These are phyloP conservation scores for Lodderomyces orthopsilosis DNA, from an alignment of 1,139 yeast species.

Conservation along the genomic window DNA sequence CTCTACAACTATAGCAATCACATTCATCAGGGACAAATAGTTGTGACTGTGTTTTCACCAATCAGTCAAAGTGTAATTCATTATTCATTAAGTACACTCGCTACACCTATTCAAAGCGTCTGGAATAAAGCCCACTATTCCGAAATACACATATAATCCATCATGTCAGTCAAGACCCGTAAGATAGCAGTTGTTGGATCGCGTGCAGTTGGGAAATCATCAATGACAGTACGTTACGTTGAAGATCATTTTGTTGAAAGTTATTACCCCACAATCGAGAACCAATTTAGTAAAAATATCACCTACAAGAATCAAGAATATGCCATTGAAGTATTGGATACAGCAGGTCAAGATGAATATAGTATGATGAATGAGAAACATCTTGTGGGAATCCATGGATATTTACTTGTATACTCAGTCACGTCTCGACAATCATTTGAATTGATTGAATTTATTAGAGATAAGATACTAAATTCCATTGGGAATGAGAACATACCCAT, in stretches of 20 bases:
- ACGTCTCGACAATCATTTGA: constrained; percentile 80
- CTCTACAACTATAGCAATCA: not conserved
- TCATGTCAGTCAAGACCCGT: constrained; percentile 51
- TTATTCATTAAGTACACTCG: constrained; percentile 2
- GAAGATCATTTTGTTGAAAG: constrained; percentile 88
- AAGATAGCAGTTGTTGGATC: constrained; percentile 89
- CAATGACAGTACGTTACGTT: constrained; percentile 81
- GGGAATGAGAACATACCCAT: constrained; percentile 76
- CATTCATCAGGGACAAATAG: not conserved
- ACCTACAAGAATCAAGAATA: constrained; percentile 72
- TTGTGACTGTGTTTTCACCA: too few relatives aligned
- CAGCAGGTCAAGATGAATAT: constrained; percentile 95
- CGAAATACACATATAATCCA: not conserved
- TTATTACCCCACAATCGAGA: constrained; percentile 91
- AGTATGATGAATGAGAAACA: constrained; percentile 82
- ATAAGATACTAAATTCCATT: constrained; percentile 73
- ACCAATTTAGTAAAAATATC: constrained; percentile 76
- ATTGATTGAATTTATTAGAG: constrained; percentile 72
- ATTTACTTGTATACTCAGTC: constrained; percentile 77
- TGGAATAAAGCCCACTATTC: too few relatives aligned
- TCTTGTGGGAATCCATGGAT: constrained; percentile 82
- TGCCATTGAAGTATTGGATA: constrained; percentile 83
- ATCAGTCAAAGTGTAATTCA: too few relatives aligned
- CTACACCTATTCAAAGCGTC: not conserved
- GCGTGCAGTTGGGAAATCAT: constrained; percentile 86